These are phyloP conservation scores for Cylindrotheca fusiformis DNA, from an alignment of 108 stramenopile species.

Conservation along the genomic window DNA sequence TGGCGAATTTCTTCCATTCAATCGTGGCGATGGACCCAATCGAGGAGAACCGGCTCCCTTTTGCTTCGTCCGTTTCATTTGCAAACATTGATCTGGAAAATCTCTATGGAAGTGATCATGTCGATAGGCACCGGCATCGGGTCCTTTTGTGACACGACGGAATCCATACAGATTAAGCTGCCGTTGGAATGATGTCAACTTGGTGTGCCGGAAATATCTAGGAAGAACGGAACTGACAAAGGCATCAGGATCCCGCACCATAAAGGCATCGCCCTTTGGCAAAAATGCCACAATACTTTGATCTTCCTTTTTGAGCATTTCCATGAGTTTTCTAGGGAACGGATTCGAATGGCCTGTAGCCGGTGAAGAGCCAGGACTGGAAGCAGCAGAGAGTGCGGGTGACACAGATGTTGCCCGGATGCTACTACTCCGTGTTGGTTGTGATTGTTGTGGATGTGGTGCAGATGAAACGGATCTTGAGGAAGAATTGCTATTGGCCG, in stretches of 20 bases:
- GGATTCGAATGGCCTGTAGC: constrained; percentile 75
- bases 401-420: constrained; percentile 26
- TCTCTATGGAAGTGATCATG: constrained; percentile 92
- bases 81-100: constrained; percentile 79
- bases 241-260: constrained; percentile 76
- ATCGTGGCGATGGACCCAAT: constrained; percentile 46
- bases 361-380: constrained; percentile 27
- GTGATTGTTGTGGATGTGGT: constrained; percentile 8
- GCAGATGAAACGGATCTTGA: too few species aligned
- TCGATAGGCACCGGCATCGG: constrained; percentile 90
- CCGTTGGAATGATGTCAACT: constrained; percentile 86
- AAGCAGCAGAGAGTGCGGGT: constrained; percentile 32
- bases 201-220: constrained; percentile 90
- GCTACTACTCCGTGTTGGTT: constrained; percentile 8
- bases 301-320: constrained; percentile 88
- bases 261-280: constrained; percentile 86
- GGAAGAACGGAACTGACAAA: constrained; percentile 81
- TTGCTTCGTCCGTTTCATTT: constrained; percentile 89
- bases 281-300: constrained; percentile 71
- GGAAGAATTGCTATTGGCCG: constrained; percentile 6
- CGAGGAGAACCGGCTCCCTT: constrained; percentile 50
- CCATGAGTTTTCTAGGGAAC: constrained; percentile 89
- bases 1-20: constrained; percentile 23
- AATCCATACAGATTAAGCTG: constrained; percentile 93
- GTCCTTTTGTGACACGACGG: constrained; percentile 77